phyloP scores from a whole-genome alignment of 768 basidiomycete species.

The Podaxis carcinomalis region DNA sequence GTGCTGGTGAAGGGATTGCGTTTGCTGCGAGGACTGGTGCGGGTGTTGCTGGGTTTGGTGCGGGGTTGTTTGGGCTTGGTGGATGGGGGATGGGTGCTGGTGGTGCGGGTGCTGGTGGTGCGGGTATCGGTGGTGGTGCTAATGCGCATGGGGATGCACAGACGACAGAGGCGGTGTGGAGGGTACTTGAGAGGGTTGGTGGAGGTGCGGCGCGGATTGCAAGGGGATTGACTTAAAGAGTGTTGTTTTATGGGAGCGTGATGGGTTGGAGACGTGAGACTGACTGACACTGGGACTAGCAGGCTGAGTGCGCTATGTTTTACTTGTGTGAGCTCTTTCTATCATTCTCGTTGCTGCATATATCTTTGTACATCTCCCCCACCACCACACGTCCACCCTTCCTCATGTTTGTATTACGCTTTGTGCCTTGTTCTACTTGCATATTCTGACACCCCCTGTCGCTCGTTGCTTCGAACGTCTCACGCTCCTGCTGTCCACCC shows the following conservation, averaged over 20 bases:
- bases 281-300: too few species aligned
- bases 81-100: conserved; percentile 11
- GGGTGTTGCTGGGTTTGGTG: neutral
- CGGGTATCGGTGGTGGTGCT: conserved; percentile 53
- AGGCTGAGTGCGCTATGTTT: neutral
- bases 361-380: too few species aligned
- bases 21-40: neutral
- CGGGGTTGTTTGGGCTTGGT: neutral
- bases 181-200: conserved; percentile 63
- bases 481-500: too few species aligned
- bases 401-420: too few species aligned
- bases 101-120: neutral
- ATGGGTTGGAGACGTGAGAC: too few species aligned
- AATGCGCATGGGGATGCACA: conserved; percentile 24
- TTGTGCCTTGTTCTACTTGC: too few species aligned
- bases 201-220: conserved; percentile 74
- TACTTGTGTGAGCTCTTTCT: neutral
- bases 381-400: too few species aligned
- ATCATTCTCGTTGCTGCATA: too few species aligned
- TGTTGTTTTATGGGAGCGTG: neutral
- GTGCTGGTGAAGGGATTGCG: conserved; percentile 3
- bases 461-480: too few species aligned
- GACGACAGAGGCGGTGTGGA: conserved; percentile 58
- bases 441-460: too few species aligned
- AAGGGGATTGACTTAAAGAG: conserved; percentile 59